These are phyloP conservation scores for Kodamaea fukazawae DNA, from an alignment of 805 yeast genomes.

Conservation along the genomic window DNA sequence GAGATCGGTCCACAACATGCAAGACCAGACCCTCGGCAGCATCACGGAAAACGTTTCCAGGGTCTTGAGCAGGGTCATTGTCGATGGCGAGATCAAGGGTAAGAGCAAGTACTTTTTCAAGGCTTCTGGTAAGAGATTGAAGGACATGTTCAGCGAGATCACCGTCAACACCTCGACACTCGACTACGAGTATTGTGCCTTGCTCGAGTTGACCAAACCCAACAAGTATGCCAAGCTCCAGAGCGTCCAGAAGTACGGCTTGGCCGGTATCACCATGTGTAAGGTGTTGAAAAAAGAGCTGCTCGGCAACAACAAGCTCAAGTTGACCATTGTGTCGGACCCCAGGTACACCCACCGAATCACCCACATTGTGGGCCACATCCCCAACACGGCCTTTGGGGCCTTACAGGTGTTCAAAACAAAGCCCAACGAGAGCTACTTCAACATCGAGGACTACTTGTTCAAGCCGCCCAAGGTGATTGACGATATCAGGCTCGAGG, in stretches of 20 bases:
- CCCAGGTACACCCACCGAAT: conserved; percentile 10
- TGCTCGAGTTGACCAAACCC: conserved; percentile 27
- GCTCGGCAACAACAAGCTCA: conserved; percentile 1
- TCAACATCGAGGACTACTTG: conserved; percentile 1
- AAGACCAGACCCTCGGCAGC: conserved; percentile 1
- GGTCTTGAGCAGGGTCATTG: conserved; percentile 20
- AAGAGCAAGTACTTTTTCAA: conserved; percentile 30
- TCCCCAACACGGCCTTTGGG: not conserved
- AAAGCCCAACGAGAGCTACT: not conserved
- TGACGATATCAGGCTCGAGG: not conserved
- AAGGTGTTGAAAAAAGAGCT: conserved; percentile 8
- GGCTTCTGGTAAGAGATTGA: conserved; percentile 11
- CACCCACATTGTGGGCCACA: conserved; percentile 5
- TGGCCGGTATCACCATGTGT: conserved; percentile 15
- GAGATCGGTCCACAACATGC: conserved; percentile 1
- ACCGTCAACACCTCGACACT: conserved; percentile 6
- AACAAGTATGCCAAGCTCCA: conserved; percentile 19
- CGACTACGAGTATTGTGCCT: conserved; percentile 11
- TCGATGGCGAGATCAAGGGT: conserved; percentile 17
- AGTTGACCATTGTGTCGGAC: not conserved
- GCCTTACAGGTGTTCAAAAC: not conserved
- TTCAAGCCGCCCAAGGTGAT: not conserved
- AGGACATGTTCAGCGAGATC: conserved; percentile 3
- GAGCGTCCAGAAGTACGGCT: conserved; percentile 23
- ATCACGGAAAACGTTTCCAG: conserved; percentile 15